Percentiles rank a stretch among this genome's conserved stretches.
phyloP scores from a whole-genome alignment of 805 yeast species.

The Ogataea philodendri region DNA sequence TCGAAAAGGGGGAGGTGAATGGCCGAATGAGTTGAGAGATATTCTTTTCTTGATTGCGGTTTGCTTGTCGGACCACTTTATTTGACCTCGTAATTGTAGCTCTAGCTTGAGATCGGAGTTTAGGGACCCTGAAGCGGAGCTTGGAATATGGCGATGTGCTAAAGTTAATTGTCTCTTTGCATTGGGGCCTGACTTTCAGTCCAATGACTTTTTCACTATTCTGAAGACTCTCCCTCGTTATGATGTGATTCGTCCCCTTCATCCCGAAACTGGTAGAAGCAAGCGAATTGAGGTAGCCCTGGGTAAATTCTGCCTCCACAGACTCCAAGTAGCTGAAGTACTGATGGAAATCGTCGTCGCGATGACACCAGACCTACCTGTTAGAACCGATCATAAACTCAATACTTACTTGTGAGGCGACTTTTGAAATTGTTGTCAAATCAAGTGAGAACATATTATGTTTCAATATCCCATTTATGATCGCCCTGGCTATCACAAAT shows the following conservation, averaged over 20 bases:
- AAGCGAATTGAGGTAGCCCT: neutral
- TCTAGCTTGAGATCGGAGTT: no score
- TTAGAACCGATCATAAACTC: neutral
- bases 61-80: neutral
- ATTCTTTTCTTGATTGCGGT: neutral
- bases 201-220: no score
- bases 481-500: slow-evolving; percentile 18
- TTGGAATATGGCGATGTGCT: no score
- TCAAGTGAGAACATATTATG: neutral
- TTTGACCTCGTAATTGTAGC: no score
- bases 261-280: no score
- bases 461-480: slow-evolving; percentile 14
- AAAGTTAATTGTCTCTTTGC: no score
- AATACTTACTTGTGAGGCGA: slow-evolving; percentile 20
- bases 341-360: slow-evolving; percentile 5
- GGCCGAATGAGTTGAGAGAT: slow-evolving; percentile 5
- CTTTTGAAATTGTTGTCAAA: slow-evolving; percentile 12
- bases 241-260: neutral
- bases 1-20: slow-evolving; percentile 16
- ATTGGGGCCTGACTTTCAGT: no score
- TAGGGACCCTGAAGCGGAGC: no score
- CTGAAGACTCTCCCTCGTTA: no score
- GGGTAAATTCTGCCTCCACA: slow-evolving; percentile 6
- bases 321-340: slow-evolving; percentile 14
- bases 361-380: slow-evolving; percentile 12